Conservation (phyloP, 352 stramenopile genomes). For the Globisporangium cederbergense region DNA sequence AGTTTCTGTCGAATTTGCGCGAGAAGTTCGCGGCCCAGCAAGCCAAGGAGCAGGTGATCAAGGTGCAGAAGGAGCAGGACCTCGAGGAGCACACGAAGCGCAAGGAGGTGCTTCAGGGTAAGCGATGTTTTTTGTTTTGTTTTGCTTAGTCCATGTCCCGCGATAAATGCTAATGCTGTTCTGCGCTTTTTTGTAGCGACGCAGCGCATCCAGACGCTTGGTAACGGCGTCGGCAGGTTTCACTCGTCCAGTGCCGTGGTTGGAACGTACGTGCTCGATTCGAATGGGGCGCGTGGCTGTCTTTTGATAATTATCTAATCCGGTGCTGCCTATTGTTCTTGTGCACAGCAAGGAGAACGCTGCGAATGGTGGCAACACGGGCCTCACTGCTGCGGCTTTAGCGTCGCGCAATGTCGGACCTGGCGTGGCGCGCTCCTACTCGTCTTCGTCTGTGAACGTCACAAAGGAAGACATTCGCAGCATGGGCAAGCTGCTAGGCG, state of each 20-base stretch:
- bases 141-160: background rate
- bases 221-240: conserved; percentile 24
- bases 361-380: conserved; percentile 18
- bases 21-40: conserved; percentile 73
- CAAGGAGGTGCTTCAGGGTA: conserved; percentile 68
- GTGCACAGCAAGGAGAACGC: conserved; percentile 45
- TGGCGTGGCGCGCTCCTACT: conserved; percentile 41
- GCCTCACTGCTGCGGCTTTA: conserved; percentile 29
- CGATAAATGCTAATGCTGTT: background rate
- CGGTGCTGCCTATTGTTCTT: background rate
- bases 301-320: background rate
- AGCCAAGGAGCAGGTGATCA: conserved; percentile 44
- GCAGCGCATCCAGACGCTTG: conserved; percentile 59
- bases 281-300: background rate
- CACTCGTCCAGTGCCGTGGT: conserved; percentile 73
- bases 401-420: conserved; percentile 26
- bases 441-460: conserved; percentile 69
- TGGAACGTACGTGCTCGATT: conserved; percentile 21
- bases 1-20: conserved; percentile 63
- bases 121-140: background rate
- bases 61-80: conserved; percentile 53
- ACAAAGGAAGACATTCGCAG: conserved; percentile 81
- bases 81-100: conserved; percentile 66
- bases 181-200: conserved; percentile 34
- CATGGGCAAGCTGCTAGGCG: conserved; percentile 60